Base-by-base conservation (phyloP, 177 flowering plant species). In the Telopea speciosissima region DNA sequence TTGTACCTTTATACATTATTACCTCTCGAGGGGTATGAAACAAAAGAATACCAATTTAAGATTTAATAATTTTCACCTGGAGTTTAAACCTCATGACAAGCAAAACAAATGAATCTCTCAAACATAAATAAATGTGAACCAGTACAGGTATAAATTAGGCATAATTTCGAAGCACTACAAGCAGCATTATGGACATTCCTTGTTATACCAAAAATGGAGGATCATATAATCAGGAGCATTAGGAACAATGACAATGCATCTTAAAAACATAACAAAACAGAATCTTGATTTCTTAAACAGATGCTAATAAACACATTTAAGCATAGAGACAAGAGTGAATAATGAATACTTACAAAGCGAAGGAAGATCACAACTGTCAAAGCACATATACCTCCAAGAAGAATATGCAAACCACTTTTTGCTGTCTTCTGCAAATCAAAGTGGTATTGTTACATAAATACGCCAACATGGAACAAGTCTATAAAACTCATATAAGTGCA, bases 321-420 rank as follows among this genome's bases (percentile, higher is more conserved):
- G 54, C 24, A 21, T n/a, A 58, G 9, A 58, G 23, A 58, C 5
- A 62, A 65, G 17, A 62, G 25, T 19, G 31, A 49, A 25, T n/a
- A 25, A 63, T 40, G 63, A 24, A 23, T 45, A 90, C 98, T 94
- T 82, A 94, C 98, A 84, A 90, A 90, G 66, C 98, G 92, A 72
- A 92, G 90, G 88, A 90, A 89, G 68, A 92, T 78, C 63, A 90
- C 96, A 68, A 94, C 92, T 56, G 96, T 85, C 79, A 94, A 79
- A 69, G 97, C 97, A 76, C 98, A 94, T 68, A 90, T 71, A 63
- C 96, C 97, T 72, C 97, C 96, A 72, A 92, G 93, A 72, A 94
- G 96, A 75, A 94, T 90, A 74, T 94, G 97, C 79, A 94, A 92
- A 72, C 98, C 98, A 82, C 85, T 90, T 78, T 73, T 89, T 42